Evolutionary conservation across 2,329 filamentous ascomycete genomes (phyloP).

Genomic region (Endocalyx cinctus): DNA sequence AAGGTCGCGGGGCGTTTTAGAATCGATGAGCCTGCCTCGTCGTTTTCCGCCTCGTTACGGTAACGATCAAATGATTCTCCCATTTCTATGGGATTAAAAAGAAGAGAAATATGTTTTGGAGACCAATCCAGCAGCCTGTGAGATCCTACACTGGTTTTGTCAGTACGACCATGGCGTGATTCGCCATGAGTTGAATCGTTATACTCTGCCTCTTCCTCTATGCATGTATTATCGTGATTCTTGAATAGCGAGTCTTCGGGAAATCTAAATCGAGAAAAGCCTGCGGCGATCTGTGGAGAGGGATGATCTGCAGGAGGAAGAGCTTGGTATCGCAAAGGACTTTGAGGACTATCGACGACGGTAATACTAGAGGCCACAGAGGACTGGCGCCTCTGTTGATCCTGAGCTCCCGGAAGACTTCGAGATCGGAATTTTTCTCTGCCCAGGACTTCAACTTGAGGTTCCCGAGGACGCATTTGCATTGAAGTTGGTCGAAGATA

Average conservation of each 20-base stretch:
- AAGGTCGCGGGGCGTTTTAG: no score
- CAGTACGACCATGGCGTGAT: constrained; percentile 2
- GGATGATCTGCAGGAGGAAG: background rate
- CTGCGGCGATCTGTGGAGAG: constrained; percentile 3
- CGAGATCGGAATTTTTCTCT: constrained; percentile 15
- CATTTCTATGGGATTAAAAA: constrained; percentile 23
- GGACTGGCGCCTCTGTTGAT: constrained; percentile 15
- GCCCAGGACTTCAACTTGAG: constrained; percentile 36
- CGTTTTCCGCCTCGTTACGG: constrained; percentile 4
- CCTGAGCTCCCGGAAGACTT: constrained; percentile 20
- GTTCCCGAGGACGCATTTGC: constrained; percentile 54
- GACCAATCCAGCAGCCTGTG: constrained; percentile 21
- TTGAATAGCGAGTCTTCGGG: constrained; percentile 22
- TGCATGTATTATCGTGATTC: constrained; percentile 7
- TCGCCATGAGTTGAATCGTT: no score
- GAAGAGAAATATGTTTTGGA: constrained; percentile 23
- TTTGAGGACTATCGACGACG: constrained; percentile 9
- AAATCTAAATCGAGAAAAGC: constrained; percentile 20
- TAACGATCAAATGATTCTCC: constrained; percentile 11
- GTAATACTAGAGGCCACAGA: constrained; percentile 18
- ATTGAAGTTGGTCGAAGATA: constrained; percentile 52
- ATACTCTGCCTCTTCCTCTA: no score
- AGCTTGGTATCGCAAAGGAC: constrained; percentile 4
- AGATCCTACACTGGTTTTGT: constrained; percentile 1
- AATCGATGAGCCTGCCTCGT: constrained; percentile 10